A percentile compares a stretch with the other conserved stretches of the same genome.
These are phyloP conservation scores for Hypoxylon sp. DNA, from an alignment of 2,329 filamentous ascomycete species.

Conservation along the genomic window DNA sequence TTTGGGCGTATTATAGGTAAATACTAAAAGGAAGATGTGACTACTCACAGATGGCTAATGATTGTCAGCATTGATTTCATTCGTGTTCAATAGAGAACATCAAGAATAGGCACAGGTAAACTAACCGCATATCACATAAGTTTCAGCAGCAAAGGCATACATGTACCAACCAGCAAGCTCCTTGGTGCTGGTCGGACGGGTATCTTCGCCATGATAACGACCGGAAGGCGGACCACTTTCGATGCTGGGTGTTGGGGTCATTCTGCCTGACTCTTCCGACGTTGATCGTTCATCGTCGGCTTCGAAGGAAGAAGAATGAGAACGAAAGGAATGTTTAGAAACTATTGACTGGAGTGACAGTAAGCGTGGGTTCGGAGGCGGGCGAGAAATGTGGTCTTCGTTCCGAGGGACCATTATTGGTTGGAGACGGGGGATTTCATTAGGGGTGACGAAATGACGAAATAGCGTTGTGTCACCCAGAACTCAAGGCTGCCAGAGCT, in stretches of 20 bases:
- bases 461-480: conserved; percentile 30
- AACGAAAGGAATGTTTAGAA: conserved; percentile 71
- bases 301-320: conserved; percentile 75
- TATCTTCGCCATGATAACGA: conserved; percentile 86
- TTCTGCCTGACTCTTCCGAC: conserved; percentile 57
- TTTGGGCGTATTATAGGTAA: neutral
- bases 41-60: conserved; percentile 51
- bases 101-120: conserved; percentile 38
- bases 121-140: conserved; percentile 94
- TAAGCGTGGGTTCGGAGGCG: conserved; percentile 62
- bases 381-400: conserved; percentile 51
- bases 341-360: conserved; percentile 65
- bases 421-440: conserved; percentile 16
- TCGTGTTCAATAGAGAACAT: neutral
- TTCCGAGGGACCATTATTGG: conserved; percentile 57
- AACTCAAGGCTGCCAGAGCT: neutral
- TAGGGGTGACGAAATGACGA: conserved; percentile 40
- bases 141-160: conserved; percentile 96
- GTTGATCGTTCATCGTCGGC: conserved; percentile 78
- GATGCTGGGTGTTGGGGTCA: conserved; percentile 57
- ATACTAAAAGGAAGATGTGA: conserved; percentile 10
- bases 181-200: conserved; percentile 85
- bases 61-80: conserved; percentile 31
- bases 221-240: conserved; percentile 58
- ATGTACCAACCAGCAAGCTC: conserved; percentile 96